These are phyloP conservation scores for Orbilia ellipsospora DNA, from an alignment of 2,329 filamentous ascomycete species.

Conservation along the genomic window DNA sequence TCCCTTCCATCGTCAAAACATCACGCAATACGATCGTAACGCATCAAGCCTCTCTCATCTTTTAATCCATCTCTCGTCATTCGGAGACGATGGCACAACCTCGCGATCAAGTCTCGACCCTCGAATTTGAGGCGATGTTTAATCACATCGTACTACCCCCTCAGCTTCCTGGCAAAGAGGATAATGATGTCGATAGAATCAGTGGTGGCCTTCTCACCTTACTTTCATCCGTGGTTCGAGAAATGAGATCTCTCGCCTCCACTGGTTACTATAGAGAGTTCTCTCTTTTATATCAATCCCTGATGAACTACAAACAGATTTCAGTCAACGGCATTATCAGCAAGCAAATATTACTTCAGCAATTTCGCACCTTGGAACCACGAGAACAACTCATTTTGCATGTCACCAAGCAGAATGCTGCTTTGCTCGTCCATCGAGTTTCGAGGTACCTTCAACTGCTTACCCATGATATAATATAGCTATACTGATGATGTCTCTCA, in stretches of 20 bases:
- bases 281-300: slow-evolving; percentile 48
- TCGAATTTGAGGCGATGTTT: slow-evolving; percentile 52
- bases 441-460: slow-evolving; percentile 58
- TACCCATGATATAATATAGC: slow-evolving; percentile 1
- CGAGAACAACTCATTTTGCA: slow-evolving; percentile 63
- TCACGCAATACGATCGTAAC: too few relatives aligned
- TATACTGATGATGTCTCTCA: not conserved
- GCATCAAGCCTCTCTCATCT: not conserved
- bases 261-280: slow-evolving; percentile 54
- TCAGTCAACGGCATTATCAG: slow-evolving; percentile 56
- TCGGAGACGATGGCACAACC: slow-evolving; percentile 8
- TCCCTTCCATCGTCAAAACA: too few relatives aligned
- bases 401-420: slow-evolving; percentile 67
- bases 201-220: slow-evolving; percentile 59
- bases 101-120: slow-evolving; percentile 1
- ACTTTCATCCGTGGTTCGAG: slow-evolving; percentile 57
- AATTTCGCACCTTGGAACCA: slow-evolving; percentile 59
- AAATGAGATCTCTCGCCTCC: slow-evolving; percentile 50
- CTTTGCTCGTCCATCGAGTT: slow-evolving; percentile 63
- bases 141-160: slow-evolving; percentile 65
- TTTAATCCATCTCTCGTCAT: not conserved
- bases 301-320: slow-evolving; percentile 51
- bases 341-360: slow-evolving; percentile 58
- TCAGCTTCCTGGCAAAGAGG: slow-evolving; percentile 62
- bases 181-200: slow-evolving; percentile 60